These are phyloP conservation scores for Kwoniella newhampshirensis DNA, from an alignment of 768 basidiomycete genomes.

Conservation along the genomic window DNA sequence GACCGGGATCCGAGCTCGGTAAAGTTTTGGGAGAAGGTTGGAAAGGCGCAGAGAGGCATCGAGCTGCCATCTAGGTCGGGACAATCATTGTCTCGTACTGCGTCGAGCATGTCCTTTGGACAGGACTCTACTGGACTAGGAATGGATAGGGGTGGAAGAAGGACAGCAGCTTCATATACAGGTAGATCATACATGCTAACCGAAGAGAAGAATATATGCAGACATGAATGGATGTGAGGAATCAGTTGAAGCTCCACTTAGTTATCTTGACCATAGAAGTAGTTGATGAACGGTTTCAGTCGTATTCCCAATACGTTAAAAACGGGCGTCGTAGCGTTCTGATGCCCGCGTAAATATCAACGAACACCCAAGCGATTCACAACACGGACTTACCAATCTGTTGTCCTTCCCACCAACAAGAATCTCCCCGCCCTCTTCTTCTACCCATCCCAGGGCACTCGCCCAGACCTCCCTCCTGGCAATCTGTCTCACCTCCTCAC, in stretches of 20 bases:
- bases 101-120: too few relatives aligned
- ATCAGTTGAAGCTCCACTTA: not conserved
- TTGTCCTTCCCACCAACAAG: conserved; percentile 66
- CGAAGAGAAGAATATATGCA: not conserved
- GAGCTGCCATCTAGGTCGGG: conserved; percentile 7
- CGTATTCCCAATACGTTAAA: conserved; percentile 74
- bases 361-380: not conserved
- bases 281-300: conserved; percentile 64
- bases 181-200: not conserved
- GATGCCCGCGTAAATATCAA: not conserved
- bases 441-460: conserved; percentile 65
- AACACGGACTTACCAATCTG: conserved; percentile 54
- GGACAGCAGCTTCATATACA: not conserved
- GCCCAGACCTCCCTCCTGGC: conserved; percentile 60
- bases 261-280: conserved; percentile 68
- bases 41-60: conserved; percentile 38
- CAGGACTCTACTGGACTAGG: not conserved
- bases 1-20: conserved; percentile 24
- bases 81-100: too few relatives aligned
- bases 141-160: too few relatives aligned
- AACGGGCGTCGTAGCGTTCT: conserved; percentile 81
- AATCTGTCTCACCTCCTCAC: conserved; percentile 45
- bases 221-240: not conserved
- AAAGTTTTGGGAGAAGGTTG: conserved; percentile 33
- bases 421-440: conserved; percentile 60